phyloP scores from a whole-genome alignment of 1,139 yeast genomes.

The Pichia sp. region DNA sequence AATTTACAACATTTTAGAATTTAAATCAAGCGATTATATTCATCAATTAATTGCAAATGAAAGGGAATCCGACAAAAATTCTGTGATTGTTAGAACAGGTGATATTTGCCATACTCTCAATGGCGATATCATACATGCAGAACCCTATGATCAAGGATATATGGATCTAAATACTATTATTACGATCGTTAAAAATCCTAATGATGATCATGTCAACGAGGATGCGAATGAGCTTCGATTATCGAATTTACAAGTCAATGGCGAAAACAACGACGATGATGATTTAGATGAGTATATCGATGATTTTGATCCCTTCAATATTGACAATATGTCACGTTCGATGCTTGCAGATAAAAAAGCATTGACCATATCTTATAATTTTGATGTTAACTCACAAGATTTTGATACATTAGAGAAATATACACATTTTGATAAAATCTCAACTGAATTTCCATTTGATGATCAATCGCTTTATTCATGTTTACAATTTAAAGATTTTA shows the following conservation, averaged over 20 bases:
- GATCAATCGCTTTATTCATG: constrained; percentile 44
- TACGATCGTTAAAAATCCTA: constrained; percentile 44
- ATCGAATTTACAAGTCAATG: too few species aligned
- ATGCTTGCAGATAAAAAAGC: too few species aligned
- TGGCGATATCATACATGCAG: constrained; percentile 55
- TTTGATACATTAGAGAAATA: constrained; percentile 7
- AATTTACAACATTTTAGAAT: constrained; percentile 37
- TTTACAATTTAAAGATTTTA: constrained; percentile 46
- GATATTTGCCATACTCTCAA: constrained; percentile 32
- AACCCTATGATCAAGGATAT: constrained; percentile 69
- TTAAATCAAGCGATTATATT: constrained; percentile 31
- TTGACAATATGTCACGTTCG: too few species aligned
- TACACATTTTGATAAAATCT: constrained; percentile 14
- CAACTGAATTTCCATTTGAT: constrained; percentile 20
- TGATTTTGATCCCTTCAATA: constrained; percentile 13
- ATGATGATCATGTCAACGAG: too few species aligned
- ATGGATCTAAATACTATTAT: constrained; percentile 40
- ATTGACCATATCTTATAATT: not conserved
- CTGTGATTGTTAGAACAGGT: constrained; percentile 30
- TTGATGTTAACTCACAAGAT: constrained; percentile 2
- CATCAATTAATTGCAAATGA: constrained; percentile 31
- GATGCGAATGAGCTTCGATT: too few species aligned
- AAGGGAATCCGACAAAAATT: constrained; percentile 34
- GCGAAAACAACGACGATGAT: not conserved
- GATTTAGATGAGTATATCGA: not conserved